Evolutionary conservation across 805 yeast species (phyloP).

Genomic region (Nakazawaea ambrosiae): DNA sequence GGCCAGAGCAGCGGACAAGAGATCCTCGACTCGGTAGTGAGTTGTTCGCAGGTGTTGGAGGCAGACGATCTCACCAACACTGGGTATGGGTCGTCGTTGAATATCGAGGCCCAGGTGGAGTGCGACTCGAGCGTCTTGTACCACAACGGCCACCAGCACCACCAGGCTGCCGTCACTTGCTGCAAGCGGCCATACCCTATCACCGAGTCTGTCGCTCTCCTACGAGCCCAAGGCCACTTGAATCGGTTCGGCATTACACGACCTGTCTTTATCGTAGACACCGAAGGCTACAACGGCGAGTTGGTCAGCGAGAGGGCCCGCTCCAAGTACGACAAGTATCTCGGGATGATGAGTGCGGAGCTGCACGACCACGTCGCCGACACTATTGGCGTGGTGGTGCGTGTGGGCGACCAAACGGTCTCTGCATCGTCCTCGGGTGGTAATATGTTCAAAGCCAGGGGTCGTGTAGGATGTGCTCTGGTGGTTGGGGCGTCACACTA

Average conservation of each 20-base stretch:
- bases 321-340: background rate
- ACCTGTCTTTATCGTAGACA: conserved; percentile 26
- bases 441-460: conserved; percentile 38
- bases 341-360: background rate
- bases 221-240: conserved; percentile 18
- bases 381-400: background rate
- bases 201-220: conserved; percentile 19
- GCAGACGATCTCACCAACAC: conserved; percentile 36
- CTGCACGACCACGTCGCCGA: background rate
- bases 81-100: conserved; percentile 40
- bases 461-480: conserved; percentile 50
- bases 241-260: conserved; percentile 25
- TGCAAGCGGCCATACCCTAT: conserved; percentile 24
- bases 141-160: conserved; percentile 1
- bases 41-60: conserved; percentile 21
- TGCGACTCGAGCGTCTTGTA: conserved; percentile 36
- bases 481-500: conserved; percentile 39
- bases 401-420: conserved; percentile 21
- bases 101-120: conserved; percentile 31
- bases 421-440: conserved; percentile 48
- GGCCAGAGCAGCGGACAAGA: background rate
- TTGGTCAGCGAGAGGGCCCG: background rate
- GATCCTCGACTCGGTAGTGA: conserved; percentile 5
- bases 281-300: conserved; percentile 1
- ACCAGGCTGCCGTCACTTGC: conserved; percentile 16